Conservation (phyloP, 768 basidiomycete genomes). For the Leucogyrophana mollusca region DNA sequence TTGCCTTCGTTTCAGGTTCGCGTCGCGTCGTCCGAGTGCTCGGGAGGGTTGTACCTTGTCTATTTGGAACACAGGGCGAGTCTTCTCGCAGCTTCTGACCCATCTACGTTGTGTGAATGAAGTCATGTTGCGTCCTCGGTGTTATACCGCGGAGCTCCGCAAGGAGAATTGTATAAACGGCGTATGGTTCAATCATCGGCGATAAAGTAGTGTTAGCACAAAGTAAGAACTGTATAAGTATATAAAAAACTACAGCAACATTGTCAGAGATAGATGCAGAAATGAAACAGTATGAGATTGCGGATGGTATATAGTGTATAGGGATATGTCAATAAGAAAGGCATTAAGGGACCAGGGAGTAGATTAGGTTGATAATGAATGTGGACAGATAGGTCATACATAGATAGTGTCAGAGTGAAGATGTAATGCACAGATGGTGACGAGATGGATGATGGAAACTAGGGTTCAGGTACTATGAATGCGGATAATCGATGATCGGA, state of each 20-base stretch:
- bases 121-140: too few species aligned
- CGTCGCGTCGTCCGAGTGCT: too few species aligned
- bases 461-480: not conserved
- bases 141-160: constrained; percentile 24
- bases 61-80: too few species aligned
- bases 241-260: constrained; percentile 25
- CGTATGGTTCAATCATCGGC: constrained; percentile 12
- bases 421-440: not conserved
- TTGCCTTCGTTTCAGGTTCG: constrained; percentile 4
- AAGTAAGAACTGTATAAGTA: constrained; percentile 20
- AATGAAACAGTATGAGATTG: constrained; percentile 20
- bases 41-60: too few species aligned
- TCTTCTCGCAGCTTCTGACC: too few species aligned
- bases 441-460: not conserved
- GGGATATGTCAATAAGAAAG: constrained; percentile 26
- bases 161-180: not conserved
- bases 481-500: constrained; percentile 10
- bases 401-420: constrained; percentile 1
- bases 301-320: constrained; percentile 25
- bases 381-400: constrained; percentile 4
- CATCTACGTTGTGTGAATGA: too few species aligned
- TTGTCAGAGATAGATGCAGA: constrained; percentile 17
- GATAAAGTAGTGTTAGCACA: constrained; percentile 4
- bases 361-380: constrained; percentile 35
- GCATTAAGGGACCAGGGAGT: constrained; percentile 35